Percentiles rank a stretch among this genome's conserved stretches.
Conservation (phyloP, 2,329 filamentous ascomycete species). For the Colletotrichum sp. region DNA sequence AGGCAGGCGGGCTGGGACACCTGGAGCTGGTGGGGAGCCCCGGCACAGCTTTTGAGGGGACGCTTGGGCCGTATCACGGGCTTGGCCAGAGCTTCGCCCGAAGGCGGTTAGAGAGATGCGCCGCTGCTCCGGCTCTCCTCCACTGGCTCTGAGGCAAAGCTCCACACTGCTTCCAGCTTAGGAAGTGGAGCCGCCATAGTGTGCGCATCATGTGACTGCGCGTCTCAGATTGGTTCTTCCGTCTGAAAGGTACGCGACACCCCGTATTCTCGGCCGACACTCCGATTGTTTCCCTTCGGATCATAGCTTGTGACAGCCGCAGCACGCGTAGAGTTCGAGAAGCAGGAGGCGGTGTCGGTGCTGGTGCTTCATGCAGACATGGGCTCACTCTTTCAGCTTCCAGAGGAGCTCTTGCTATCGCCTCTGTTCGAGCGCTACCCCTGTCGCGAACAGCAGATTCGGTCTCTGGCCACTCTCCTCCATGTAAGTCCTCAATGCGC, state of each 20-base stretch:
- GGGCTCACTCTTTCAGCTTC: slow-evolving; percentile 52
- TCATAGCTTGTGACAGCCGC: not conserved
- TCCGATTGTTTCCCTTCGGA: not conserved
- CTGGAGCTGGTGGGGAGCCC: not conserved
- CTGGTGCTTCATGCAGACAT: slow-evolving; percentile 26
- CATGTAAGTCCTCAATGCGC: slow-evolving; percentile 41
- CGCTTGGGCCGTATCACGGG: slow-evolving; percentile 9
- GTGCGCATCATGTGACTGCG: slow-evolving; percentile 16
- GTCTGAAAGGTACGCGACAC: not conserved
- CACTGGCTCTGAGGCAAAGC: not conserved
- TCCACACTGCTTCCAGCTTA: not conserved
- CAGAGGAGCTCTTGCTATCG: slow-evolving; percentile 55
- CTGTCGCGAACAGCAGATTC: slow-evolving; percentile 64
- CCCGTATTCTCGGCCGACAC: not conserved
- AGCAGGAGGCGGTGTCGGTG: not conserved
- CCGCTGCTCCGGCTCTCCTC: not conserved
- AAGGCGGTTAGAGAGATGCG: not conserved
- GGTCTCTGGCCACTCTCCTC: slow-evolving; percentile 61
- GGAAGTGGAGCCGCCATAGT: not conserved
- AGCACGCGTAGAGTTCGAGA: not conserved
- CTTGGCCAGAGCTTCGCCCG: not conserved
- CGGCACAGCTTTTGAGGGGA: not conserved
- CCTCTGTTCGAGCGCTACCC: slow-evolving; percentile 56
- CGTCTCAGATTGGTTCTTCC: not conserved
- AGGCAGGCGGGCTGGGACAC: not conserved